Evolutionary conservation across 768 basidiomycete species (phyloP), one percentile per base, ranked within the genome.

Genomic region (Stropharia rugosoannulata): DNA sequence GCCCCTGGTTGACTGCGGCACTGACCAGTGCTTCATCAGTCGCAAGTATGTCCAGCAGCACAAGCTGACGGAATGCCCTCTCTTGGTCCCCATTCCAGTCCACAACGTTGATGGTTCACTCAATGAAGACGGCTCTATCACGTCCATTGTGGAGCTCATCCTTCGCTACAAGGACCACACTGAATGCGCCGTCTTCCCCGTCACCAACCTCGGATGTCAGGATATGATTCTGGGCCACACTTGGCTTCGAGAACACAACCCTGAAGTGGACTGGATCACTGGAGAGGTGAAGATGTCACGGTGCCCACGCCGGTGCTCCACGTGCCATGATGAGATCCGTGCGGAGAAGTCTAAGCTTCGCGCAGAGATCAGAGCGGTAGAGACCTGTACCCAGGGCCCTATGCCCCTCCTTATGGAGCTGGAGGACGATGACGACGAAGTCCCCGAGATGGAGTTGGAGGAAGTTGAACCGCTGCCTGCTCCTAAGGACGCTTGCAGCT

Each of bases 191-290:
- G 22, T 35, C 15, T 57, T 69, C 47, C 59, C 57, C 35, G 62
- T 69, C 18, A 62, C 62, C 49, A 37, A 55, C 11, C 40, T 68
- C 1, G 63, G 65, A 13, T 55, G 60, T 8, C 54, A 60, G 42
- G 45, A 57, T 9, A 51, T 59, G 32, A 59, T 67, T 19, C 19
- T 72, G 5, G 70, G 69, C 4, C 49, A 57, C 36, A 54, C 62
- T 15, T 72, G 69, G 68, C 62, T 70, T 5, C 16, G 19, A 13
- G 22, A 64, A 27, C 65, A 68, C 45, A 68, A 68, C 38, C 67
- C 65, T 7, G 61, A 65, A 19, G 59, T 68, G 15, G 39, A 65
- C 44, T 68, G 59, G 60, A 47, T 51, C 29, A 61, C 61, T 32
- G 58, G 57, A 5, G 57, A 62, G 19, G 57, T 68, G n/a, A 54